Evolutionary conservation across 495 filamentous ascomycete species (phyloP), one percentile per base, ranked within the genome.

Genomic region (Opeltia flavorubescens): DNA sequence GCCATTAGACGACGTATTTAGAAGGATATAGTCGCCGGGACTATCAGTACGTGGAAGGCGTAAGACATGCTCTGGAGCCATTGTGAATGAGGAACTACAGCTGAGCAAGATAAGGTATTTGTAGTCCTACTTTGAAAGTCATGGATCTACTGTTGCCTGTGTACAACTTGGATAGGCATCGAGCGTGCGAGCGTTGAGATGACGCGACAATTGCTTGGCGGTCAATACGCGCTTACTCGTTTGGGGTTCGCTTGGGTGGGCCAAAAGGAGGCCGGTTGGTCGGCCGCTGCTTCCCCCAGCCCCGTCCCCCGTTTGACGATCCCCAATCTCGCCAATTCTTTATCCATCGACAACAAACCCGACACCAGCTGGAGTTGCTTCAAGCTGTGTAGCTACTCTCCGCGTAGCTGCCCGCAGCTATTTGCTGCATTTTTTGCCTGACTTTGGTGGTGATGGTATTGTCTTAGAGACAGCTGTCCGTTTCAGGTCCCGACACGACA

Each of bases 31-130:
- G 4, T 65, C 55, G 6, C 64, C 62, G 5, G 69, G 65, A 24
- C 70, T 54, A 47, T 78, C 75, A 17, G 66, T 70, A 47, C 77
- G 72, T 43, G 69, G 65, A 50, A 83, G 62, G 5, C 71, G 70
- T 18, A 79, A 44, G 26, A 82, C 66, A n/a, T 59, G 56, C 11
- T 66, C 41, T n/a, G 43, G 24, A 25, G 54, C 40, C 48, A 49
- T 54, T 28, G 34, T 17, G 9, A 47, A 18, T 3, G 29, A 23
- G 1, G 21, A 12, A 18, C 46, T 48, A 55, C 54, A 30, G 36
- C 54, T n/a, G 36, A 23, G 25, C 5, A 21, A 18, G 27, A 27
- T 13, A 21, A n/a, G n/a, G n/a, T n/a, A n/a, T n/a, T n/a, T n/a
- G n/a, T n/a, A n/a, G n/a, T n/a, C n/a, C n/a, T n/a, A n/a, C n/a